Percentiles rank a stretch among this genome's conserved stretches.
Conservation (phyloP, 805 yeast genomes). For the Wickerhamomyces canadensis region DNA sequence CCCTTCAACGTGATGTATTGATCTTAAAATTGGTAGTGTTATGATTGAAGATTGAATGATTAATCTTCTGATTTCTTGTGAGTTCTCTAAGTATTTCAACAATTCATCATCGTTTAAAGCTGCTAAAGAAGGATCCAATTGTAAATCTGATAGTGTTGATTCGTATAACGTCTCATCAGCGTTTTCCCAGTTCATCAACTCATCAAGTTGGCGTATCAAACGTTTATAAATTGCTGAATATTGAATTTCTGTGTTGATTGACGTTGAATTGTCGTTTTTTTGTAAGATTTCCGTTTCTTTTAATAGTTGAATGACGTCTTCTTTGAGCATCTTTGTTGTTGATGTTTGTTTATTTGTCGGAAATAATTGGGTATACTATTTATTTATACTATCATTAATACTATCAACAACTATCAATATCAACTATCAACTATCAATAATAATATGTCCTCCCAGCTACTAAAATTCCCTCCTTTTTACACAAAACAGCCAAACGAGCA, state of each 20-base stretch:
- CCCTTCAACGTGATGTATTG: slow-evolving; percentile 1
- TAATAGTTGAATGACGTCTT: neutral
- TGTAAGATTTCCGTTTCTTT: slow-evolving; percentile 1
- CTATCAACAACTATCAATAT: too few relatives aligned
- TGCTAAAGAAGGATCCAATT: too few relatives aligned
- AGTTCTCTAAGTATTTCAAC: slow-evolving; percentile 1
- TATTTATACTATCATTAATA: too few relatives aligned
- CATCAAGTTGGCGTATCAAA: neutral
- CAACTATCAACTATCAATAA: too few relatives aligned
- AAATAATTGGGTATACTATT: neutral
- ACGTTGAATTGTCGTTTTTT: too few relatives aligned
- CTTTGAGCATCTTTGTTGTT: neutral
- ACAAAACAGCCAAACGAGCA: slow-evolving; percentile 84
- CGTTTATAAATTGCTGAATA: slow-evolving; percentile 1
- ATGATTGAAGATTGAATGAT: slow-evolving; percentile 1
- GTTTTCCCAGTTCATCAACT: slow-evolving; percentile 10
- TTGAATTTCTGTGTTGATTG: slow-evolving; percentile 16
- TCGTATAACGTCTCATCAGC: slow-evolving; percentile 5
- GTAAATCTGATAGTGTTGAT: too few relatives aligned
- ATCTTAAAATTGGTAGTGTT: neutral
- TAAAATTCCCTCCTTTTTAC: slow-evolving; percentile 82
- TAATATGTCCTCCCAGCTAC: too few relatives aligned
- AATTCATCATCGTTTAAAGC: neutral
- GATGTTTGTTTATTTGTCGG: neutral
- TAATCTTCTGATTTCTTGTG: slow-evolving; percentile 1